Base-by-base conservation (phyloP, 768 basidiomycete genomes). In the Chalciporus chontae region DNA sequence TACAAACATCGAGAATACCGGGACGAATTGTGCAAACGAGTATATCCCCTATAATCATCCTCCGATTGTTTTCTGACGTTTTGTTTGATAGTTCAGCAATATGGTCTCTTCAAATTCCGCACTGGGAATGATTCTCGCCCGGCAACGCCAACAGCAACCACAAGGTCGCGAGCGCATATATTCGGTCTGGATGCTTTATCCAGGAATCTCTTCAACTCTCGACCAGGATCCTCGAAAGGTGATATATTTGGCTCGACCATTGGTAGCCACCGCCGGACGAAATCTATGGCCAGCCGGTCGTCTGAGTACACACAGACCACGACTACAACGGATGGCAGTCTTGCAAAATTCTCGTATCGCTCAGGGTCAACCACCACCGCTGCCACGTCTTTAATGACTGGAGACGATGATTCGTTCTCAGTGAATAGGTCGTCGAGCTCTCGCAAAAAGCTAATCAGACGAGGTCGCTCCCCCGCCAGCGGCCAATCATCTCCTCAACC, bases 181-280 rank as follows among this genome's bases (percentile, higher is more conserved):
- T 92, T 95, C 63, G 84, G 89, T 29, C 75, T 97, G 45, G 94
- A 97, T 61, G 87, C 83, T 17, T 86, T 97, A 57, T 93, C 91
- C 17, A 81, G 91, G 39, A 94, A 92, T 67, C 76, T 97, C 24
- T 94, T 96, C 70, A 83, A 78, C 58, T 64, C 80, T 6, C 79
- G 83, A 3, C 78, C 85, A 26, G 87, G 84, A 8, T 80, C 79
- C 10, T 72, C 81, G 8, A 82, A 84, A 70, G 79, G 79, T 27
- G 90, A 94, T 54, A 74, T 91, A 48, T 91, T 93, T 62, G 79
- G 83, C 26, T 83, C 81, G 5, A 84, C 85, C 0, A 80, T 87
- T 31, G 85, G 77, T 58, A 74, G 82, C 48, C 82, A 83, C 61
- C 78, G 78, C 51, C 82, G 64, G 13, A 58, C 64, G 49, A 85